Percentiles rank a stretch among this genome's conserved stretches.
phyloP scores from a whole-genome alignment of 345 rosid genomes.

The Melaleuca quinquenervia region DNA sequence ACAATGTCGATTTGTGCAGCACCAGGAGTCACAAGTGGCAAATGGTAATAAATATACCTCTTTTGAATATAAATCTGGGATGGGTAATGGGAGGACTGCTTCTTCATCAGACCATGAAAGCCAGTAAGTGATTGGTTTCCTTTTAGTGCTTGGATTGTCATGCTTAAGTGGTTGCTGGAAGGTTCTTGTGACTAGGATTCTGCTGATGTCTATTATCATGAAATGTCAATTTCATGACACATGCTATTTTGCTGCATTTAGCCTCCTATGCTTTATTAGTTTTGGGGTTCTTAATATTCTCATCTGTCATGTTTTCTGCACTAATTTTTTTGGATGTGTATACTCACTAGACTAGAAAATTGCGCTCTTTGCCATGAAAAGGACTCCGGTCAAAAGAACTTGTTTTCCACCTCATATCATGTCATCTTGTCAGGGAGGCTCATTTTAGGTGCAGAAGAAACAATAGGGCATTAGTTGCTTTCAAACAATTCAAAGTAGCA shows the following conservation, averaged over 20 bases:
- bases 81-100: conserved; percentile 81
- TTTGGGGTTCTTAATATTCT: neutral
- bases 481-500: neutral
- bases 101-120: conserved; percentile 96
- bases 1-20: conserved; percentile 34
- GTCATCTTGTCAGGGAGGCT: neutral
- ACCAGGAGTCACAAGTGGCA: conserved; percentile 70
- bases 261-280: neutral
- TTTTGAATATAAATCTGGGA: conserved; percentile 92
- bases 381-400: neutral
- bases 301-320: neutral
- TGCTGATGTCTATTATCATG: neutral
- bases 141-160: neutral
- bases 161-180: neutral
- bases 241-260: neutral
- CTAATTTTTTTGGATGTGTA: neutral
- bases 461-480: neutral
- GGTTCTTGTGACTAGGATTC: neutral
- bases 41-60: conserved; percentile 84
- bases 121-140: conserved; percentile 60
- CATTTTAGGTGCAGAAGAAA: neutral
- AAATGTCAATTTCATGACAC: neutral
- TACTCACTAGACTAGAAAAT: neutral
- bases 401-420: neutral
- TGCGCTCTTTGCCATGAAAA: neutral